A percentile compares a stretch with the other conserved stretches of the same genome.
phyloP scores from a whole-genome alignment of 2,329 filamentous ascomycete species.

The Botrytis sinoallii region DNA sequence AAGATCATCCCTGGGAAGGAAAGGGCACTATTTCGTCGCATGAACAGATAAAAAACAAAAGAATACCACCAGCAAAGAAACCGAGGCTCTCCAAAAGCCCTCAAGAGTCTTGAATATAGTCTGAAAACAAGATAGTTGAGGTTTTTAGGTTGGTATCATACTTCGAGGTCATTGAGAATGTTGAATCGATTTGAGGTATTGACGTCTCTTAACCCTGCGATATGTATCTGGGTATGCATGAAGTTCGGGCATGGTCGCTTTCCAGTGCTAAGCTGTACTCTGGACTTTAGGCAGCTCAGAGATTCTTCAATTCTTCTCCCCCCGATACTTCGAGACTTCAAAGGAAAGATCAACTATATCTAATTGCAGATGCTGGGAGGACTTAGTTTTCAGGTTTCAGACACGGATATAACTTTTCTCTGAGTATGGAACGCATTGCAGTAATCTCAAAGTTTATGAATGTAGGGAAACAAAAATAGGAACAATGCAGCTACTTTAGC shows the following conservation, averaged over 20 bases:
- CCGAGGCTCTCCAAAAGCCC: not conserved
- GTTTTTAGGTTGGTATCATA: no score
- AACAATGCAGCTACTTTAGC: not conserved
- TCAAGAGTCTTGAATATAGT: no score
- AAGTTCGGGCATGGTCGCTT: accelerated
- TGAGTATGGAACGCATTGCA: not conserved
- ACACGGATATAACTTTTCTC: not conserved
- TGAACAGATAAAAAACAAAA: no score
- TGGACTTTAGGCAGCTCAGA: not conserved
- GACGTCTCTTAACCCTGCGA: no score
- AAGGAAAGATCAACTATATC: not conserved
- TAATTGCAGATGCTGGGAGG: not conserved
- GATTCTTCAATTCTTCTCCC: not conserved
- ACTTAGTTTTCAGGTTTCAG: no score
- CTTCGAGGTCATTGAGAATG: accelerated
- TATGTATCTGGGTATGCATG: not conserved
- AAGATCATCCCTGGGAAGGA: not conserved
- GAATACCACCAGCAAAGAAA: no score
- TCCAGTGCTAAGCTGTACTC: not conserved
- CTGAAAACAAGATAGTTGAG: no score
- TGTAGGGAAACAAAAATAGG: not conserved
- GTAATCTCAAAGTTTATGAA: not conserved
- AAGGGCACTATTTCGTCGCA: not conserved
- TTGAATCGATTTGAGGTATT: not conserved
- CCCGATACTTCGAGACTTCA: not conserved